phyloP scores from a whole-genome alignment of 768 basidiomycete genomes.

The Pleurotus pulmonarius region DNA sequence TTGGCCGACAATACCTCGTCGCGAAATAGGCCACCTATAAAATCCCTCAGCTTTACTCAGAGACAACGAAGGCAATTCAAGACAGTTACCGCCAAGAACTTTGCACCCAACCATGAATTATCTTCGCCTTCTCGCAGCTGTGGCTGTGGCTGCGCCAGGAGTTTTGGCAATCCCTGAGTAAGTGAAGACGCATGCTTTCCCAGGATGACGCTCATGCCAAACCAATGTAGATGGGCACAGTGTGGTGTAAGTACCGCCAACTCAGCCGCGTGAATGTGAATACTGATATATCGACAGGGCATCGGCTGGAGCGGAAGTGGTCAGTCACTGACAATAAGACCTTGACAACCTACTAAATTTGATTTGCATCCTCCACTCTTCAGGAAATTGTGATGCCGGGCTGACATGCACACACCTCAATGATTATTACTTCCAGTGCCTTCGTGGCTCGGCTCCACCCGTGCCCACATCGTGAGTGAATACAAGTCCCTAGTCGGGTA shows the following conservation, averaged over 20 bases:
- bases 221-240: background rate
- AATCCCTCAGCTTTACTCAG: background rate
- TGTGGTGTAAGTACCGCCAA: background rate
- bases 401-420: background rate
- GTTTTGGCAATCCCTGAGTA: background rate
- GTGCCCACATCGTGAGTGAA: background rate
- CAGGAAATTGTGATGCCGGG: background rate
- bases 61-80: background rate
- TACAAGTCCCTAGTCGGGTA: no score
- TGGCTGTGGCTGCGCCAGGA: background rate
- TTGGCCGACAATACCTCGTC: background rate
- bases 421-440: conserved; percentile 5
- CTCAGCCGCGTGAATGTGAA: background rate
- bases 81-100: no score
- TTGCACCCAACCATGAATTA: background rate
- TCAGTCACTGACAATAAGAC: background rate
- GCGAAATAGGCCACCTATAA: background rate
- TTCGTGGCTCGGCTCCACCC: background rate
- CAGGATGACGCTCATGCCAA: background rate
- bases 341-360: background rate
- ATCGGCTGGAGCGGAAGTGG: background rate
- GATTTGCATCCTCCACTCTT: background rate
- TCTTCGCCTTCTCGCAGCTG: background rate
- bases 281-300: background rate
- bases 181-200: background rate